These are phyloP conservation scores for Pueraria montana DNA, from an alignment of 306 rosid genomes.

Conservation along the genomic window DNA sequence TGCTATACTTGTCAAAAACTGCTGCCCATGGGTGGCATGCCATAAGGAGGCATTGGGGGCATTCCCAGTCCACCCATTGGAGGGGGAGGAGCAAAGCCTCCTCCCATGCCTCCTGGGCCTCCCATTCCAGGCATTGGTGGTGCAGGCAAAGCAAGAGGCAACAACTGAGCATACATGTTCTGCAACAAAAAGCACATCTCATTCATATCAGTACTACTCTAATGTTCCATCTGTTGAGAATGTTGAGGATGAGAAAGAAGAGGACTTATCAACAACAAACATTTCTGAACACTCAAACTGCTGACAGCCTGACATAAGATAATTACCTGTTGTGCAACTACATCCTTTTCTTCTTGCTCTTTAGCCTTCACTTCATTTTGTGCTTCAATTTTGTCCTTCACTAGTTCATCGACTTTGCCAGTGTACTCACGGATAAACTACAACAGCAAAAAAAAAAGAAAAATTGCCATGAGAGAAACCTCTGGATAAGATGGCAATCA, in stretches of 20 bases:
- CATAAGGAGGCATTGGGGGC: slow-evolving; percentile 99
- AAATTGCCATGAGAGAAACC: slow-evolving; percentile 36
- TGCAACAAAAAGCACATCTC: slow-evolving; percentile 60
- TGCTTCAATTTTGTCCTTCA: slow-evolving; percentile 91
- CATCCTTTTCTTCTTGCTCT: slow-evolving; percentile 94
- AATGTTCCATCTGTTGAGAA: slow-evolving; percentile 9
- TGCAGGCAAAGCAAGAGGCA: slow-evolving; percentile 99
- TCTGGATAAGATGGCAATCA: slow-evolving; percentile 31
- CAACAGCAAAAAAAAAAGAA: slow-evolving; percentile 34
- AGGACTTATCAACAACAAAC: not conserved
- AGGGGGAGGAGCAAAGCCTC: slow-evolving; percentile 76
- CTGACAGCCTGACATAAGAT: not conserved
- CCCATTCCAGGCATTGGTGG: slow-evolving; percentile 99
- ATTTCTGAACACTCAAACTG: slow-evolving; percentile 26
- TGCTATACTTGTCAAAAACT: slow-evolving; percentile 66
- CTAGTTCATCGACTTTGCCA: slow-evolving; percentile 94
- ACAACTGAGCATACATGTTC: slow-evolving; percentile 99
- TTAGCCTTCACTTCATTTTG: slow-evolving; percentile 77
- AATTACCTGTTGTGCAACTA: slow-evolving; percentile 93
- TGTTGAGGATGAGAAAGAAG: not conserved
- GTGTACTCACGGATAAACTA: slow-evolving; percentile 98
- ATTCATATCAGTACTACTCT: slow-evolving; percentile 34
- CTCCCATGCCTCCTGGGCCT: slow-evolving; percentile 77
- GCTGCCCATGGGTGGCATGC: slow-evolving; percentile 99
- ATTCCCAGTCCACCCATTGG: slow-evolving; percentile 93